Evolutionary conservation across 768 basidiomycete species (phyloP).

Genomic region (Suillus subluteus): DNA sequence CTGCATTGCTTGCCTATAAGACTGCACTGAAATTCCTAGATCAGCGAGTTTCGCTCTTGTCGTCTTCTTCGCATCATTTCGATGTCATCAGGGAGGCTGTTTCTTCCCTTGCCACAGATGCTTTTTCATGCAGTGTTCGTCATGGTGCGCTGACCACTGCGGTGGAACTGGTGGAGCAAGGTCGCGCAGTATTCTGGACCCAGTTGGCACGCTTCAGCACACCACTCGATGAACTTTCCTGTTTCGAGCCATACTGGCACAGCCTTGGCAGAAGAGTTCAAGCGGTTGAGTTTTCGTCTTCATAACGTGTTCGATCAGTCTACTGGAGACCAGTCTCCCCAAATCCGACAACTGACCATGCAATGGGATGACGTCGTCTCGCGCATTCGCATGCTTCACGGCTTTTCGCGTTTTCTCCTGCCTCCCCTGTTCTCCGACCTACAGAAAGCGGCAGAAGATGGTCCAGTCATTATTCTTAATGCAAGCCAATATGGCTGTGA

Average conservation of each 20-base stretch:
- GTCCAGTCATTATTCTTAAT: too few species aligned
- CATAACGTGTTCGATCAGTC: too few species aligned
- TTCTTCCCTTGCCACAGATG: not conserved
- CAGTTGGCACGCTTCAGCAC: conserved; percentile 28
- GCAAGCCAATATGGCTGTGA: too few species aligned
- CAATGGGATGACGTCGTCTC: too few species aligned
- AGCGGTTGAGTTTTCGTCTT: not conserved
- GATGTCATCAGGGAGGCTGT: not conserved
- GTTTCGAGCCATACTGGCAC: not conserved
- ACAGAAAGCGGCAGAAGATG: too few species aligned
- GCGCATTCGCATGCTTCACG: too few species aligned
- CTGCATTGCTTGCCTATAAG: not conserved
- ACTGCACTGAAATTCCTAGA: not conserved
- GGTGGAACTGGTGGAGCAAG: conserved; percentile 21
- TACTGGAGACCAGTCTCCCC: too few species aligned
- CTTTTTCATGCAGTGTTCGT: not conserved
- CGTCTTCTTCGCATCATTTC: not conserved
- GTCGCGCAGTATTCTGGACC: conserved; percentile 33
- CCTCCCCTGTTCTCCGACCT: too few species aligned
- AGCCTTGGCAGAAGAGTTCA: not conserved
- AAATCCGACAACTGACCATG: too few species aligned
- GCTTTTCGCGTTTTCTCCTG: too few species aligned
- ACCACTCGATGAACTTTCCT: conserved; percentile 23
- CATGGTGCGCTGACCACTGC: not conserved
- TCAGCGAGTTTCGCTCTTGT: not conserved